Evolutionary conservation across 2,329 filamentous ascomycete genomes (phyloP), one percentile per base, ranked within the genome.

Genomic region (Trichophyton rubrum): DNA sequence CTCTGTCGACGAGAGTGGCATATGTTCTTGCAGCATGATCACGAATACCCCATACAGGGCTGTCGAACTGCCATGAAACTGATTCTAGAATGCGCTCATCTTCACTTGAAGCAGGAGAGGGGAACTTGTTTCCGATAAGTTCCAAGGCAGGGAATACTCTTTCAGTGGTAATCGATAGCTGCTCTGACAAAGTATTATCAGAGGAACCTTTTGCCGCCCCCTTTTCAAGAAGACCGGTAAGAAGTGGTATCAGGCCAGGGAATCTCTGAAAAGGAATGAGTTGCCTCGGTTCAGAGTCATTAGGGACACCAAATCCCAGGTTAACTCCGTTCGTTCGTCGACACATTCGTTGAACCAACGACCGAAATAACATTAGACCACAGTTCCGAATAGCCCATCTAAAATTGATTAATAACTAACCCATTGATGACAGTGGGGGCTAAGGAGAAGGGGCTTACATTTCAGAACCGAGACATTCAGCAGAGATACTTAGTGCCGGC

Each of bases 361-460:
- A 89, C 60, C 92, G 85, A 65, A 97, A 85, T 5, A 99, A 82
- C 75, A 97, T 87, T 38, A 97, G 75, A 1, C 90, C 90, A 66
- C 90, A 96, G 71, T 99, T 99, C 0, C 91, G 86, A 61, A 99
- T 90, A 0, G 91, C 89, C 93, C 93, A 99, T 22, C 85, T 88
- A 63, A 8, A 11, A 15, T 2, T 15, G 41, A 41, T 57, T 24
- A 57, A 38, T 41, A 41, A 27, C 11, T 38, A 11, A 13, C 7
- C 33, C 8, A 11, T 38, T 13, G 11, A 7, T 17, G 27, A 7
- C 13, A n/a, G 40, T 11, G 22, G 63, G 33, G 2, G 51, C 17
- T 6, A 27, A 5, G 3, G 22, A 7, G 15, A n/a, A 53, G 22
- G 27, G 51, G 67, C 82, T 74, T 76, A 88, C 83, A 93, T 84